phyloP scores from a whole-genome alignment of 495 filamentous ascomycete genomes.

The Viridothelium virens region DNA sequence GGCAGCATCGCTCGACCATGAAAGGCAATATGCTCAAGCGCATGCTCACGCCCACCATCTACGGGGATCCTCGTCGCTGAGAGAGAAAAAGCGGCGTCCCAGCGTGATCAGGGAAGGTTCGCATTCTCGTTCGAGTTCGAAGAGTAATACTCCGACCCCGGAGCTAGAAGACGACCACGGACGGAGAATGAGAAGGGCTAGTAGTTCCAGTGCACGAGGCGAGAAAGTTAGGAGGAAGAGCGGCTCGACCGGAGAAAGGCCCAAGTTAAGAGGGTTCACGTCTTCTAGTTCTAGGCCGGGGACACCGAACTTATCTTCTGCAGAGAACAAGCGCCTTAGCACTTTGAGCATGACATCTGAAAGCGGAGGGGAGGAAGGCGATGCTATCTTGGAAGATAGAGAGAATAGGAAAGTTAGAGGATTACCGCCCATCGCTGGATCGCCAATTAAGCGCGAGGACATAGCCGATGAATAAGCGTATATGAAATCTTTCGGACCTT shows the following conservation, averaged over 20 bases:
- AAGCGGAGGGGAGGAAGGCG: neutral
- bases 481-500: no score
- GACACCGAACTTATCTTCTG: neutral
- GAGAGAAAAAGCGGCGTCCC: neutral
- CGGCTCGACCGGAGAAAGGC: neutral
- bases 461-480: neutral
- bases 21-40: neutral
- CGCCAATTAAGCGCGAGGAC: conserved; percentile 1
- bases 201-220: neutral
- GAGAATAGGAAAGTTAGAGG: conserved; percentile 1
- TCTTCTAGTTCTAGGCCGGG: neutral
- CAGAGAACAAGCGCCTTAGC: neutral
- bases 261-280: conserved; percentile 3
- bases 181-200: neutral
- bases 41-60: neutral
- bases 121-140: conserved; percentile 2
- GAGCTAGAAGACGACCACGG: conserved; percentile 7
- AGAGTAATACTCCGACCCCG: conserved; percentile 2
- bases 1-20: neutral
- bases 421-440: neutral
- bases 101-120: conserved; percentile 5
- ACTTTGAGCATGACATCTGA: conserved; percentile 5
- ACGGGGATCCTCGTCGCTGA: neutral
- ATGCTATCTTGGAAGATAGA: neutral
- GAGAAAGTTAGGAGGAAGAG: neutral